Evolutionary conservation across 805 yeast genomes (phyloP).

Genomic region (Lipomyces yamanashiensis): DNA sequence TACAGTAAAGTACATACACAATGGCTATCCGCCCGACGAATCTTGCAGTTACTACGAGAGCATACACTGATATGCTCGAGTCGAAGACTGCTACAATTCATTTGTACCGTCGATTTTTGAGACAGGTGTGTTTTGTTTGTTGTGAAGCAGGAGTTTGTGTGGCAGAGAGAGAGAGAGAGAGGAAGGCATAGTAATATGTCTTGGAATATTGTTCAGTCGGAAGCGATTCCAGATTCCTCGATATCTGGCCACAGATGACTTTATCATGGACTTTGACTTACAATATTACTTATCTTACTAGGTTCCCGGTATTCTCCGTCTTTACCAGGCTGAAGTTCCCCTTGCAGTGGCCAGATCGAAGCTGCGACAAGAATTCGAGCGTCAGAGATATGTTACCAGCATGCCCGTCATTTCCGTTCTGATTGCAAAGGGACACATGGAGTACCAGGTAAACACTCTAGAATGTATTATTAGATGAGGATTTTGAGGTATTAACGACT

Average conservation of each 20-base stretch:
- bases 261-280: too few relatives aligned
- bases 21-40: constrained; percentile 78
- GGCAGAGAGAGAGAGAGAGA: background rate
- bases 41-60: constrained; percentile 79
- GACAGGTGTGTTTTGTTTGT: constrained; percentile 49
- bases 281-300: constrained; percentile 27
- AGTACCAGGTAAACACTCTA: constrained; percentile 58
- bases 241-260: too few relatives aligned
- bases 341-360: constrained; percentile 78
- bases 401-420: constrained; percentile 68
- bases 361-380: constrained; percentile 87
- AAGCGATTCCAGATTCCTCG: too few relatives aligned
- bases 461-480: background rate
- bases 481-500: background rate
- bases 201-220: too few relatives aligned
- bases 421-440: constrained; percentile 85
- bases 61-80: constrained; percentile 63
- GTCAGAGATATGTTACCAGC: constrained; percentile 75
- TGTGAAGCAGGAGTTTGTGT: background rate
- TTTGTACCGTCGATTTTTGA: constrained; percentile 72
- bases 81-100: constrained; percentile 66
- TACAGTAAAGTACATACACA: background rate
- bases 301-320: constrained; percentile 62
- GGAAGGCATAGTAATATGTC: background rate
- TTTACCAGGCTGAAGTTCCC: constrained; percentile 77